Conservation (phyloP, 345 rosid genomes). For the Acer campestre region DNA sequence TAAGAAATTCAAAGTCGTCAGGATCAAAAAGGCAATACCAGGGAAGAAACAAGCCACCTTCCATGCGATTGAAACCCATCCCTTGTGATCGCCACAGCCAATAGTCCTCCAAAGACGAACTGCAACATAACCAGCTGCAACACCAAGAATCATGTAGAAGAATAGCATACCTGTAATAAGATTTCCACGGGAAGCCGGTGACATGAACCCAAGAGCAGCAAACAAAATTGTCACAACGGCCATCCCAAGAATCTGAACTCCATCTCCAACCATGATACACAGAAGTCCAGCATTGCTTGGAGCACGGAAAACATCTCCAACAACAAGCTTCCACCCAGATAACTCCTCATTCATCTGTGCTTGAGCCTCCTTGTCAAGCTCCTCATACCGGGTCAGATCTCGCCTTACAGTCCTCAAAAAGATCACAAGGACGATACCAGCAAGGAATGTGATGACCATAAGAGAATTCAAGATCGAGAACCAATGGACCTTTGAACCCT, state of each 20-base stretch:
- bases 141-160: conserved; percentile 72
- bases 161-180: conserved; percentile 74
- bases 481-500: conserved; percentile 91
- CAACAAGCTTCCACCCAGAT: conserved; percentile 84
- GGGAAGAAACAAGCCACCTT: conserved; percentile 78
- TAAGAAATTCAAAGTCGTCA: conserved; percentile 60
- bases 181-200: conserved; percentile 78
- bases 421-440: conserved; percentile 85
- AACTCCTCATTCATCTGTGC: conserved; percentile 94
- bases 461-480: conserved; percentile 79
- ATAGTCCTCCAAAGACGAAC: conserved; percentile 75
- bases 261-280: conserved; percentile 75
- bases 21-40: conserved; percentile 65
- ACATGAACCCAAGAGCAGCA: conserved; percentile 83
- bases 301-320: conserved; percentile 77
- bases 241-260: conserved; percentile 81
- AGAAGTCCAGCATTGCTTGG: conserved; percentile 57
- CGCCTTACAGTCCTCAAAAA: conserved; percentile 87
- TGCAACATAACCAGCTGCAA: conserved; percentile 71
- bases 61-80: conserved; percentile 74
- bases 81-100: conserved; percentile 55
- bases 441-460: conserved; percentile 88
- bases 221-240: conserved; percentile 67
- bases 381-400: conserved; percentile 87
- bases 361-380: conserved; percentile 87